These are phyloP conservation scores for Triangularia setosa DNA, from an alignment of 2,329 filamentous ascomycete genomes.

Conservation along the genomic window DNA sequence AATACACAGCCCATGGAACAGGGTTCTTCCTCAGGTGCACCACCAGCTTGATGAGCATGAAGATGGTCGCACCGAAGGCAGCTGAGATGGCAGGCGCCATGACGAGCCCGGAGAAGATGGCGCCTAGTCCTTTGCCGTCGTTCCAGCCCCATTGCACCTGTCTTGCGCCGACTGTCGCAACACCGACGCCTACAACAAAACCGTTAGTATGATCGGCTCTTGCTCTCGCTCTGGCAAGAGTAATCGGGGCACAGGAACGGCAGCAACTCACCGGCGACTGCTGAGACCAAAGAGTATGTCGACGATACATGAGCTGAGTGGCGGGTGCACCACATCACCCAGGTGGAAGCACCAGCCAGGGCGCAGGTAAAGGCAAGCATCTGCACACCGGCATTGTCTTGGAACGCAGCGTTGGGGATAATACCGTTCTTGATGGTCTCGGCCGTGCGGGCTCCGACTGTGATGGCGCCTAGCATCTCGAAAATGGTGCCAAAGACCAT, in stretches of 20 bases:
- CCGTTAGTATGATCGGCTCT: not conserved
- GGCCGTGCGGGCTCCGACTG: constrained; percentile 65
- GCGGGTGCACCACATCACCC: constrained; percentile 78
- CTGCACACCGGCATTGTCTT: constrained; percentile 59
- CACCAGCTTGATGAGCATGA: constrained; percentile 66
- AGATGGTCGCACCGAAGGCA: constrained; percentile 63
- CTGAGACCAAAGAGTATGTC: constrained; percentile 67
- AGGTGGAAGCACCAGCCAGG: constrained; percentile 60
- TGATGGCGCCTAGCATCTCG: constrained; percentile 63
- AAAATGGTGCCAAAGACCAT: constrained; percentile 64
- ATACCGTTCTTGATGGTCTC: constrained; percentile 79
- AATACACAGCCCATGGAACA: constrained; percentile 68
- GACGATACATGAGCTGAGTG: constrained; percentile 71
- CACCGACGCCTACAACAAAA: constrained; percentile 47
- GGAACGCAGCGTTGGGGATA: constrained; percentile 58
- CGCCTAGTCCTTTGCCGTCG: constrained; percentile 62
- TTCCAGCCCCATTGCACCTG: constrained; percentile 69
- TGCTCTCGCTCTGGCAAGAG: not conserved
- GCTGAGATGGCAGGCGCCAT: constrained; percentile 68
- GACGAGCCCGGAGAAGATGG: constrained; percentile 66
- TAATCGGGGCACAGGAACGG: not conserved
- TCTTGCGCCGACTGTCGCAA: constrained; percentile 59
- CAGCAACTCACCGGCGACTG: constrained; percentile 53
- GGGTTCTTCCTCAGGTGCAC: constrained; percentile 71
- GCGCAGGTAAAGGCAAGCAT: constrained; percentile 65